Conservation (phyloP, 257 asterid genomes). For the Linderniella brevidens region DNA sequence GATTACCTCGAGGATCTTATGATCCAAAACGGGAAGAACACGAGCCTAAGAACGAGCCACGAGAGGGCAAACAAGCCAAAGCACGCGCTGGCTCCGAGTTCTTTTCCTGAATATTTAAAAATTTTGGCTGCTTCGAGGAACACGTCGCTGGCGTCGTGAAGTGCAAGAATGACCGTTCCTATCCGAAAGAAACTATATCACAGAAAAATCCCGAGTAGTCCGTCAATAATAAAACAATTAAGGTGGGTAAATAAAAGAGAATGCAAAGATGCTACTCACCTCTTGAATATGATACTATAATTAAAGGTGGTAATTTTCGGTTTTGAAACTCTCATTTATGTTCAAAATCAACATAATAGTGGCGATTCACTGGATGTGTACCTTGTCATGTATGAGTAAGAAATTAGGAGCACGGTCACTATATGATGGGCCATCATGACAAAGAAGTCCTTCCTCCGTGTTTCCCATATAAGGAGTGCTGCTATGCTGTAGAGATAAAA, state of each 20-base stretch:
- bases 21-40: constrained; percentile 80
- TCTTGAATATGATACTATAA: not conserved
- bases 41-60: constrained; percentile 74
- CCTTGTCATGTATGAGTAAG: constrained; percentile 49
- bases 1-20: constrained; percentile 55
- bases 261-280: not conserved
- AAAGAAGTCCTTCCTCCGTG: constrained; percentile 67
- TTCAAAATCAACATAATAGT: not conserved
- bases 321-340: no score
- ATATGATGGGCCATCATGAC: constrained; percentile 79
- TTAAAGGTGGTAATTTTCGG: no score
- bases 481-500: constrained; percentile 55
- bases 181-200: constrained; percentile 57
- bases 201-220: no score
- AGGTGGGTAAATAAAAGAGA: not conserved
- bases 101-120: constrained; percentile 72
- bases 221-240: not conserved
- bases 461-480: constrained; percentile 74
- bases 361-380: constrained; percentile 8
- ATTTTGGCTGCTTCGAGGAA: constrained; percentile 92
- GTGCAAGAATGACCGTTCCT: constrained; percentile 65
- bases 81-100: constrained; percentile 66
- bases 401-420: constrained; percentile 48
- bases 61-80: constrained; percentile 79
- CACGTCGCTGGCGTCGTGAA: constrained; percentile 93